Base-by-base conservation (phyloP, 257 asterid species). In the Galeopsis tetrahit region DNA sequence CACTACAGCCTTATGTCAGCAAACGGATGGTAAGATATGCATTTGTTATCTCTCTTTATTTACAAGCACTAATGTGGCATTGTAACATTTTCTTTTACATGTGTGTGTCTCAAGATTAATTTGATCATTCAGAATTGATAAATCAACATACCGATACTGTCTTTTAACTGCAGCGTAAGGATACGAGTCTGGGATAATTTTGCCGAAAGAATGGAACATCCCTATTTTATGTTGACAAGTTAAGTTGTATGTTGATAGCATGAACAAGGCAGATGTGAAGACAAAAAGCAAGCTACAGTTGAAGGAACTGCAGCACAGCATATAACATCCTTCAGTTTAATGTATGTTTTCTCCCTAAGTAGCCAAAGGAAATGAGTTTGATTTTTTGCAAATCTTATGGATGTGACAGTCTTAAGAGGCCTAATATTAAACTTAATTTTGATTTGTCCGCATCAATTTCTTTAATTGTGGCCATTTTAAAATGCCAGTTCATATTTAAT, bases 1-100 rank as follows among this genome's bases (percentile, higher is more conserved):
- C 80, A 6, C 70, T 93, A 64, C 96, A 91, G 78, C 98, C 98
- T 84, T 91, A 93, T 70, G 69, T 89, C 87, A 85, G 96, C 88
- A 93, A 93, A 82, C 86, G 92, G 85, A 86, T 80, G 97, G 98
- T 90, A 86, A 74, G n/a, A 53, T 53, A 49, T 68, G 32, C 34
- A 31, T 46, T 10, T 67, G 38, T 35, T 68, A 9, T 43, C 7
- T 6, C 4, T 14, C 65, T 21, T 28, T 11, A 7, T 17, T 34
- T 67, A 21, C 28, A 21, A 21, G 28, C 28, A 21, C 28, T 48
- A 63, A 49, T 34, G 58, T 36, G 10, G 55, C 21, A 48, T 48
- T 48, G 55, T 48, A 17, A 40, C 55, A 48, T 48, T 48, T 13
- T 13, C 55, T 48, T 13, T 4, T 48, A n/a, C 17, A n/a, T 48